Conservation (phyloP, 306 rosid genomes). For the Trifolium repens region DNA sequence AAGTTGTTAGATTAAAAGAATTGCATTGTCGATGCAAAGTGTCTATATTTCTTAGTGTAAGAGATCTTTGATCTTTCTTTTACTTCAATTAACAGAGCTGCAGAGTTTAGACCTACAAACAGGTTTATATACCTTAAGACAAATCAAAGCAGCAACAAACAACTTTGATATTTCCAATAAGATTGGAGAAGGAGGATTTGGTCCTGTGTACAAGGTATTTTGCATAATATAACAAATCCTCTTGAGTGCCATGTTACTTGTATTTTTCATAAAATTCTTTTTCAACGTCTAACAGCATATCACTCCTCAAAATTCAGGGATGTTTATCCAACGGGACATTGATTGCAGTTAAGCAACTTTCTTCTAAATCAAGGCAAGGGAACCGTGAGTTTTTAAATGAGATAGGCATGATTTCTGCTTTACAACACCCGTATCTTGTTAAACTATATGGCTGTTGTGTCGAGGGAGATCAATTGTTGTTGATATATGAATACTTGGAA, state of each 20-base stretch:
- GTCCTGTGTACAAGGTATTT: slow-evolving; percentile 64
- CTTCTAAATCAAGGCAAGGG: slow-evolving; percentile 76
- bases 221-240: background rate
- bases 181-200: slow-evolving; percentile 75
- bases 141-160: slow-evolving; percentile 59
- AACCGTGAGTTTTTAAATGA: slow-evolving; percentile 74
- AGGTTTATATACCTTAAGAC: slow-evolving; percentile 49
- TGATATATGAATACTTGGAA: slow-evolving; percentile 62
- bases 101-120: slow-evolving; percentile 52
- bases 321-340: slow-evolving; percentile 53
- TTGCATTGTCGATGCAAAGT: background rate
- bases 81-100: slow-evolving; percentile 49
- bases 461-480: slow-evolving; percentile 53
- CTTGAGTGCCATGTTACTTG: background rate
- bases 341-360: slow-evolving; percentile 73
- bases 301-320: slow-evolving; percentile 35
- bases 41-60: background rate
- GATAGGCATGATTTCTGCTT: slow-evolving; percentile 75
- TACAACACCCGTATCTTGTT: slow-evolving; percentile 55
- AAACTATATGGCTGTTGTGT: slow-evolving; percentile 45
- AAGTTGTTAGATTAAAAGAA: background rate
- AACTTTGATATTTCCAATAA: slow-evolving; percentile 55
- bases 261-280: background rate
- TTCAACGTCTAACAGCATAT: background rate
- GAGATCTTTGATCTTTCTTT: slow-evolving; percentile 8